Evolutionary conservation across 148 eudicot species (phyloP).

Genomic region (Polygonum aviculare): DNA sequence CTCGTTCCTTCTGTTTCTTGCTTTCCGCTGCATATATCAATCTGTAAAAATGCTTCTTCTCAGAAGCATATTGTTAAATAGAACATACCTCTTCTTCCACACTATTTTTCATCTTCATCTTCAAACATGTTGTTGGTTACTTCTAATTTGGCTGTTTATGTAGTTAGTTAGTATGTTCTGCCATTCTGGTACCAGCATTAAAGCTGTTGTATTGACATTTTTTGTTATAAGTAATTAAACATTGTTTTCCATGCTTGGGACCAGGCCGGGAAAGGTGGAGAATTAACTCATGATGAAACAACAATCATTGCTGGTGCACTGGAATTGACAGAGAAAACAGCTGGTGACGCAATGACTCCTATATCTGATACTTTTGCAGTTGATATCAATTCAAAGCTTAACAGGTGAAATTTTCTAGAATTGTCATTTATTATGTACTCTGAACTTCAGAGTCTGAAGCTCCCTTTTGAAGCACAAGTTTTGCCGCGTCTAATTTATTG

Average conservation of each 20-base stretch:
- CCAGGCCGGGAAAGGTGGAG: slow-evolving; percentile 92
- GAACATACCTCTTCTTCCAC: background rate
- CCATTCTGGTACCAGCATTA: background rate
- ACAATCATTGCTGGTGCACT: slow-evolving; percentile 77
- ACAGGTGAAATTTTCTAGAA: slow-evolving; percentile 13
- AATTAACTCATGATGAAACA: slow-evolving; percentile 65
- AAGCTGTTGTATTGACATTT: background rate
- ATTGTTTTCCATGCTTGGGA: background rate
- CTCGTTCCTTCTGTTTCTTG: background rate
- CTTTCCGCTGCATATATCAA: background rate
- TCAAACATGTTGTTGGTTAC: background rate
- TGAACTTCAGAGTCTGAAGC: background rate
- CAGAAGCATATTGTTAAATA: background rate
- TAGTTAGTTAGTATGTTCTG: background rate
- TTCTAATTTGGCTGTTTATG: background rate
- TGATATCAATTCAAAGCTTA: slow-evolving; percentile 55
- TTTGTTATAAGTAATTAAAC: background rate
- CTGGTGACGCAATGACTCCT: slow-evolving; percentile 79
- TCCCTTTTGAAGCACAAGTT: background rate
- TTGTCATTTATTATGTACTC: slow-evolving; percentile 19
- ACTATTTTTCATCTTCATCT: background rate
- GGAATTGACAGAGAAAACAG: slow-evolving; percentile 58
- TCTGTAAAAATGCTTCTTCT: background rate
- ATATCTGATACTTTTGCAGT: slow-evolving; percentile 58
- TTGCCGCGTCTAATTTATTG: background rate